Evolutionary conservation across 345 rosid species (phyloP).

Genomic region (Salix viminalis): DNA sequence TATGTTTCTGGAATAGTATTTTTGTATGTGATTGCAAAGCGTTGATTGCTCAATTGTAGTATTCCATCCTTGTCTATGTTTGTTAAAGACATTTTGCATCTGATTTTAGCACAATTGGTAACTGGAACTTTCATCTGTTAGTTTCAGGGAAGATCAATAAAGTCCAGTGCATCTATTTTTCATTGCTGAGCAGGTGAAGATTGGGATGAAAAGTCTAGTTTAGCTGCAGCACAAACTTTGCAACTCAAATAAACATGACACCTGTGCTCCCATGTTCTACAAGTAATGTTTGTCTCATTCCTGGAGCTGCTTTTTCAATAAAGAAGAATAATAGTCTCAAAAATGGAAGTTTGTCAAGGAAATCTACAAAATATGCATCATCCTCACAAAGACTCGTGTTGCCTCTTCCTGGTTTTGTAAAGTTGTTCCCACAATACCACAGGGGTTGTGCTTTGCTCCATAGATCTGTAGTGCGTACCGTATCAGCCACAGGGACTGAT

Average conservation of each 20-base stretch:
- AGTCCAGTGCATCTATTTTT: background rate
- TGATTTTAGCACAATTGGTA: background rate
- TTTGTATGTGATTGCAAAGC: conserved; percentile 8
- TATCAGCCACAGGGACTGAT: conserved; percentile 58
- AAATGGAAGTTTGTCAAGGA: conserved; percentile 47
- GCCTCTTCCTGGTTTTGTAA: conserved; percentile 43
- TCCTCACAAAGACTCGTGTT: conserved; percentile 35
- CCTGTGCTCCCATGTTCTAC: conserved; percentile 55
- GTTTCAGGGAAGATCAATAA: conserved; percentile 1
- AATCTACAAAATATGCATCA: conserved; percentile 27
- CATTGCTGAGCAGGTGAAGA: conserved; percentile 34
- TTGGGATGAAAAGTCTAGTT: conserved; percentile 27
- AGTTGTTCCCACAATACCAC: conserved; percentile 47
- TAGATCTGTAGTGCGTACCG: conserved; percentile 24
- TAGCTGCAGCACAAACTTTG: conserved; percentile 11
- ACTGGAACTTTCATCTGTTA: background rate
- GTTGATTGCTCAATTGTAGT: background rate
- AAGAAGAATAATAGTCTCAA: conserved; percentile 38
- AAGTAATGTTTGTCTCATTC: conserved; percentile 52
- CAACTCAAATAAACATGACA: conserved; percentile 45
- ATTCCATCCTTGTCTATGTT: background rate
- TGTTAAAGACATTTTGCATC: background rate
- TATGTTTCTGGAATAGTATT: background rate
- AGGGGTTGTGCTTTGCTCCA: conserved; percentile 31
- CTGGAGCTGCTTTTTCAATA: conserved; percentile 42